phyloP scores from a whole-genome alignment of 108 stramenopile species.

The Parietichytrium sp. region DNA sequence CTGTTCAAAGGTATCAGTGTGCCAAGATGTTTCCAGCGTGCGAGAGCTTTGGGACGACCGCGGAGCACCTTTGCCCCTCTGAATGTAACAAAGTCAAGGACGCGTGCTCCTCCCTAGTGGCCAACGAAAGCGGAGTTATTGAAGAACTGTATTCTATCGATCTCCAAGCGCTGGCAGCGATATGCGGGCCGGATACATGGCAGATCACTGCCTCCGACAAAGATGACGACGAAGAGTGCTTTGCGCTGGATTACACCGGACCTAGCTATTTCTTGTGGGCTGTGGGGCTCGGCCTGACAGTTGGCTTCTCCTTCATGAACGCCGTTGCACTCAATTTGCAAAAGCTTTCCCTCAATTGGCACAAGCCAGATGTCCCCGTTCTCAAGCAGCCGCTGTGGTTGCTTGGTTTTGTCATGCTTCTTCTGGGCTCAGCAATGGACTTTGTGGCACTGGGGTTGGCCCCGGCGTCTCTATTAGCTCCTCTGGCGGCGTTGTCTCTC shows the following conservation, averaged over 20 bases:
- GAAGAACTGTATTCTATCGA: not conserved
- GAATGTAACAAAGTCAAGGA: not conserved
- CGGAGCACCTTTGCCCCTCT: not conserved
- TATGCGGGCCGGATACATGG: not conserved
- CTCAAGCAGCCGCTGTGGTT: constrained; percentile 54
- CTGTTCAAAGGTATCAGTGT: constrained; percentile 6
- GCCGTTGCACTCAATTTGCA: constrained; percentile 32
- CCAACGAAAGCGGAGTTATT: not conserved
- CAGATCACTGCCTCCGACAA: too few relatives aligned
- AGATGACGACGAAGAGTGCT: constrained; percentile 1
- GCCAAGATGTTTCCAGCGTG: constrained; percentile 16
- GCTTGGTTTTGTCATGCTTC: constrained; percentile 46
- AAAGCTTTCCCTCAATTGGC: constrained; percentile 6
- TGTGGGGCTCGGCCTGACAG: constrained; percentile 3
- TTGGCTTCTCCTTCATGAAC: not conserved
- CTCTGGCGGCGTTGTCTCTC: constrained; percentile 54
- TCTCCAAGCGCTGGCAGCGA: not conserved
- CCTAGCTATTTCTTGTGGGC: constrained; percentile 17
- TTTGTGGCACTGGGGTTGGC: constrained; percentile 58
- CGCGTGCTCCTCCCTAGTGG: not conserved
- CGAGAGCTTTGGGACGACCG: constrained; percentile 7
- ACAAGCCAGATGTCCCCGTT: not conserved
- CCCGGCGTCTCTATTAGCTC: constrained; percentile 54
- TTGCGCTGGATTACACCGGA: constrained; percentile 27
- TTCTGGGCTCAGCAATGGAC: constrained; percentile 50